phyloP scores from a whole-genome alignment of 331 rosid species.

The Dryas integrifolia region DNA sequence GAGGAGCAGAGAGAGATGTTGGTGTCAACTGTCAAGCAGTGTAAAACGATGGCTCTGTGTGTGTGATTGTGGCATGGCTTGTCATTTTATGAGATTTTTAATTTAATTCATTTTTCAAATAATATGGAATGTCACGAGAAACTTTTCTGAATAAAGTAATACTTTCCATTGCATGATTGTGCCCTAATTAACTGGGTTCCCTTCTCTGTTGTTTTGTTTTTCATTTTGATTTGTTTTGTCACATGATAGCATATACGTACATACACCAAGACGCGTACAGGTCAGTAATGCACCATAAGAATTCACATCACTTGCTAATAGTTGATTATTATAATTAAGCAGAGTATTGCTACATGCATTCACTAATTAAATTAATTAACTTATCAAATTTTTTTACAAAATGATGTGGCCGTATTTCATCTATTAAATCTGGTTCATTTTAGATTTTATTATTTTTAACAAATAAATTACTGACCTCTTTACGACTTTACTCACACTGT shows the following conservation, averaged over 20 bases:
- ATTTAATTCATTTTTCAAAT: conserved; percentile 31
- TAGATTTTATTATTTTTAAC: too few species aligned
- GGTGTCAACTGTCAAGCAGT: background rate
- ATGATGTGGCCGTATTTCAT: too few species aligned
- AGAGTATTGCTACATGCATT: too few species aligned
- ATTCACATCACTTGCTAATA: conserved; percentile 12
- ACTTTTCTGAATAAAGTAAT: conserved; percentile 49
- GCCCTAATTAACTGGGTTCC: conserved; percentile 36
- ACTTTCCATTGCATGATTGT: conserved; percentile 46
- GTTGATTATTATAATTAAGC: background rate
- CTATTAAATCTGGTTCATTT: too few species aligned
- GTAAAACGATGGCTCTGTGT: background rate
- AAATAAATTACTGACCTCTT: too few species aligned
- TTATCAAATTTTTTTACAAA: too few species aligned
- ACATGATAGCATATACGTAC: conserved; percentile 34
- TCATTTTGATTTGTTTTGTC: conserved; percentile 30
- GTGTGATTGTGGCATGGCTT: conserved; percentile 21
- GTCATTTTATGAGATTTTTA: conserved; percentile 41
- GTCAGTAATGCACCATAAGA: conserved; percentile 27
- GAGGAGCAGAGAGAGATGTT: background rate
- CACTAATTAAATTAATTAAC: too few species aligned
- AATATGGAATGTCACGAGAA: conserved; percentile 74
- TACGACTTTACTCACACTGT: too few species aligned
- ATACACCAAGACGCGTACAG: conserved; percentile 54
- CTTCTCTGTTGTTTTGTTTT: conserved; percentile 24